These are phyloP conservation scores for Rhodamnia argentea DNA, from an alignment of 345 rosid genomes.

Conservation along the genomic window DNA sequence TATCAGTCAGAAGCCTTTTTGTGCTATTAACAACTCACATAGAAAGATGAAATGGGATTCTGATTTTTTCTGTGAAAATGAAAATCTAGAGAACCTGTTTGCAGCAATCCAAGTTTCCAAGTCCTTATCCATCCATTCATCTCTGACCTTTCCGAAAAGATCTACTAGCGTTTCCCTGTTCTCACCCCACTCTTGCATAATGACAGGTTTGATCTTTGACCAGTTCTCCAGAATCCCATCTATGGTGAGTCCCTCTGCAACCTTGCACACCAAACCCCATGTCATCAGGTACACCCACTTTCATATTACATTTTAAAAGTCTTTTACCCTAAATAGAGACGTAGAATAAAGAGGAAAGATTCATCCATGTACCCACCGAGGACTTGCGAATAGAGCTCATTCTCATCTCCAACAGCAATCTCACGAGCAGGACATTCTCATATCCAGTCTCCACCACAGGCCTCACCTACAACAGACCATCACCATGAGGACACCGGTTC, in stretches of 20 bases:
- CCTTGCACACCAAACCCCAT: conserved; percentile 33
- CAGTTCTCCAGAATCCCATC: conserved; percentile 66
- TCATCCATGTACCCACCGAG: conserved; percentile 29
- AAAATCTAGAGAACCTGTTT: conserved; percentile 43
- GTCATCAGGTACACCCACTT: conserved; percentile 4
- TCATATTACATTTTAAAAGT: background rate
- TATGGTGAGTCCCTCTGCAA: conserved; percentile 59
- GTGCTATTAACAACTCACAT: background rate
- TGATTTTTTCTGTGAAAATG: background rate
- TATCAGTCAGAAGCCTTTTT: background rate
- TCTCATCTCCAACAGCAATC: conserved; percentile 67
- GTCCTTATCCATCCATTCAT: conserved; percentile 78
- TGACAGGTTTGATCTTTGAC: conserved; percentile 68
- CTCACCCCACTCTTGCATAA: conserved; percentile 81
- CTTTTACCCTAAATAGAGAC: background rate
- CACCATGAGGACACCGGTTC: background rate
- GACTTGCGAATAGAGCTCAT: conserved; percentile 63
- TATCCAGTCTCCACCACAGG: conserved; percentile 98
- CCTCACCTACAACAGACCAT: conserved; percentile 43
- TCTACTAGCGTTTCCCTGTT: conserved; percentile 51
- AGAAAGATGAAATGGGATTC: background rate
- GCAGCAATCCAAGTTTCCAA: conserved; percentile 84
- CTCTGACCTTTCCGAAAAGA: conserved; percentile 83
- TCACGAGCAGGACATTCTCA: conserved; percentile 70
- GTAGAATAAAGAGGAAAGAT: background rate